phyloP scores from a whole-genome alignment of 768 basidiomycete genomes.

The Tulasnella sp. region DNA sequence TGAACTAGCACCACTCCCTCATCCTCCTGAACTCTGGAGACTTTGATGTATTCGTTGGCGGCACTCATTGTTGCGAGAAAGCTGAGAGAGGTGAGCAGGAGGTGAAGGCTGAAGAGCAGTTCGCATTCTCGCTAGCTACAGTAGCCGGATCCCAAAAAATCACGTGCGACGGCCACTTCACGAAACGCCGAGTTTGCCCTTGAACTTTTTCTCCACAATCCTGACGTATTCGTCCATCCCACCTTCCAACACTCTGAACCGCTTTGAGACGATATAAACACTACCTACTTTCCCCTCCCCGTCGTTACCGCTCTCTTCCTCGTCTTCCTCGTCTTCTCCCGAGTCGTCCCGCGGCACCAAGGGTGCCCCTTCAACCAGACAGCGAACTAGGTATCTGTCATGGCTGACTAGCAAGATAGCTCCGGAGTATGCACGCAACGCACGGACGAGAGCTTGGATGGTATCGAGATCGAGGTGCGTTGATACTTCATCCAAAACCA shows the following conservation, averaged over 20 bases:
- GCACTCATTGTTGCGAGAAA: conserved; percentile 19
- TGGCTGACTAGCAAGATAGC: conserved; percentile 64
- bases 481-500: conserved; percentile 56
- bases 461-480: conserved; percentile 66
- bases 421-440: conserved; percentile 52
- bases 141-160: background rate
- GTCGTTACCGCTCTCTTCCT: conserved; percentile 15
- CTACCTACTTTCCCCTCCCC: conserved; percentile 9
- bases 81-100: background rate
- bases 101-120: background rate
- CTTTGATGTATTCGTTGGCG: conserved; percentile 39
- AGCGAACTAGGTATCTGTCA: conserved; percentile 44
- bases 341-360: conserved; percentile 15
- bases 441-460: conserved; percentile 52
- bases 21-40: conserved; percentile 37
- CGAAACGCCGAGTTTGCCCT: background rate
- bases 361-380: conserved; percentile 26
- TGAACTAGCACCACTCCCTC: conserved; percentile 45
- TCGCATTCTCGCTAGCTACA: background rate
- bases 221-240: conserved; percentile 28
- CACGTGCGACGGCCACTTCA: background rate
- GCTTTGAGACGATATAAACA: conserved; percentile 26
- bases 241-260: conserved; percentile 19
- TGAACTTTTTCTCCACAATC: conserved; percentile 26
- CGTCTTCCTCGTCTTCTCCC: conserved; percentile 20